Evolutionary conservation across 2,329 filamentous ascomycete genomes (phyloP).

Genomic region (Arthrobotrys musiformis): DNA sequence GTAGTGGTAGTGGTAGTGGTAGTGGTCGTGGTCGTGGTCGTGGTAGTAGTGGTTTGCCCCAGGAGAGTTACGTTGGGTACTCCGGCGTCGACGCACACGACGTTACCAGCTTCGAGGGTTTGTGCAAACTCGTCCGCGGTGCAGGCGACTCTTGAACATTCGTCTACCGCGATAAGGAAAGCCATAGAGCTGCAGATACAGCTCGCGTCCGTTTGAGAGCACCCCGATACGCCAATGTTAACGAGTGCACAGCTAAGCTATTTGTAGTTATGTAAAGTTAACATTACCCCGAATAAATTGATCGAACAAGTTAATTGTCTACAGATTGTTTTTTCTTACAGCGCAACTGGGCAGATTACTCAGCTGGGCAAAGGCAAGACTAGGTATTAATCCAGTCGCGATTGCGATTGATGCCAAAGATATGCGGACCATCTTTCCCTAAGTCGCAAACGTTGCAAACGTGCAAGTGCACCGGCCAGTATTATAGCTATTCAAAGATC

Average conservation of each 20-base stretch:
- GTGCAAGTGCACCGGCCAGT: too few relatives aligned
- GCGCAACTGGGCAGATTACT: slow-evolving; percentile 6
- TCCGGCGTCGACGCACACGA: slow-evolving; percentile 5
- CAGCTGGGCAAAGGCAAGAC: slow-evolving; percentile 16
- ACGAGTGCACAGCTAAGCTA: slow-evolving; percentile 13
- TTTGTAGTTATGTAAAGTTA: background rate
- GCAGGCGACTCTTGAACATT: background rate
- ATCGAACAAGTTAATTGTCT: background rate
- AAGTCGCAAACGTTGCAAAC: too few relatives aligned
- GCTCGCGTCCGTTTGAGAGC: background rate
- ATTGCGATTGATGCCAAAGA: background rate
- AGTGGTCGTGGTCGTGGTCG: slow-evolving; percentile 3
- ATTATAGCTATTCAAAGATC: too few relatives aligned
- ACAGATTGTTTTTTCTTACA: background rate
- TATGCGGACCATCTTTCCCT: background rate
- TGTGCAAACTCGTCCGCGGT: background rate
- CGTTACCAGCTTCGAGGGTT: background rate
- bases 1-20: slow-evolving; percentile 6
- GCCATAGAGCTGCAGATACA: slow-evolving; percentile 14
- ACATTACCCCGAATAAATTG: background rate
- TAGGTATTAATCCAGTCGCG: slow-evolving; percentile 1
- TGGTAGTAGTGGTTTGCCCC: slow-evolving; percentile 6
- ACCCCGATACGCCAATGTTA: slow-evolving; percentile 5
- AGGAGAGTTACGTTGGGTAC: background rate
- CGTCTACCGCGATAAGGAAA: background rate